A percentile compares a stretch with the other conserved stretches of the same genome.
These are phyloP conservation scores for Aspergillus diversus DNA, from an alignment of 495 filamentous ascomycete species.

Conservation along the genomic window DNA sequence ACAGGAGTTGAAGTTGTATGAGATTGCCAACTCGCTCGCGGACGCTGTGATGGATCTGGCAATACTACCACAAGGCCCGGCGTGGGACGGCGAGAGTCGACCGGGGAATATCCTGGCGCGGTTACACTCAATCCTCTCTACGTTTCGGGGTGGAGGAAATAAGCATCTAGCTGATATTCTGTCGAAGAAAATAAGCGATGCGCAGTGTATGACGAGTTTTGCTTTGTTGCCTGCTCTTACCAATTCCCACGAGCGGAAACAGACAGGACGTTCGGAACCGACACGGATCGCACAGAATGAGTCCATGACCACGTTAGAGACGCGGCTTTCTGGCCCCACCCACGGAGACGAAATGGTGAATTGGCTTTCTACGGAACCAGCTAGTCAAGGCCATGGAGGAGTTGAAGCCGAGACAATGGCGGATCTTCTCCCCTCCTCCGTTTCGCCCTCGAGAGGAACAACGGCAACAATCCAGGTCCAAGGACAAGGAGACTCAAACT, in stretches of 20 bases:
- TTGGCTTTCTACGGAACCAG: too few species aligned
- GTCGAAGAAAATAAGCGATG: constrained; percentile 33
- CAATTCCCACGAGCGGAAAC: not conserved
- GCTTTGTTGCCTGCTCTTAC: not conserved
- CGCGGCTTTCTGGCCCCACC: not conserved
- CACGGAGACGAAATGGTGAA: too few species aligned
- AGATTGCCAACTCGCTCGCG: constrained; percentile 49
- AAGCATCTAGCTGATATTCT: constrained; percentile 33
- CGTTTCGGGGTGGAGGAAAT: constrained; percentile 39
- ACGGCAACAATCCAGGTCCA: too few species aligned
- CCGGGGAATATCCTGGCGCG: constrained; percentile 35
- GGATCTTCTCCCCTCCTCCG: too few species aligned
- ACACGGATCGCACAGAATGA: not conserved
- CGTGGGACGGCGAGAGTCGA: constrained; percentile 24
- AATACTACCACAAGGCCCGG: constrained; percentile 13
- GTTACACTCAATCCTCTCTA: constrained; percentile 36
- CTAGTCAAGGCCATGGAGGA: too few species aligned
- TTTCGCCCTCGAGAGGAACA: too few species aligned
- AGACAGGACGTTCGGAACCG: not conserved
- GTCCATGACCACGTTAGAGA: not conserved
- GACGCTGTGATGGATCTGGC: constrained; percentile 41
- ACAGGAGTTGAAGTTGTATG: constrained; percentile 50
- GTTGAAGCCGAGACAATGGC: too few species aligned
- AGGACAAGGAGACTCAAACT: too few species aligned
- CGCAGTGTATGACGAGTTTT: constrained; percentile 16